Evolutionary conservation across 495 filamentous ascomycete species (phyloP).

Genomic region (Halenospora varia): DNA sequence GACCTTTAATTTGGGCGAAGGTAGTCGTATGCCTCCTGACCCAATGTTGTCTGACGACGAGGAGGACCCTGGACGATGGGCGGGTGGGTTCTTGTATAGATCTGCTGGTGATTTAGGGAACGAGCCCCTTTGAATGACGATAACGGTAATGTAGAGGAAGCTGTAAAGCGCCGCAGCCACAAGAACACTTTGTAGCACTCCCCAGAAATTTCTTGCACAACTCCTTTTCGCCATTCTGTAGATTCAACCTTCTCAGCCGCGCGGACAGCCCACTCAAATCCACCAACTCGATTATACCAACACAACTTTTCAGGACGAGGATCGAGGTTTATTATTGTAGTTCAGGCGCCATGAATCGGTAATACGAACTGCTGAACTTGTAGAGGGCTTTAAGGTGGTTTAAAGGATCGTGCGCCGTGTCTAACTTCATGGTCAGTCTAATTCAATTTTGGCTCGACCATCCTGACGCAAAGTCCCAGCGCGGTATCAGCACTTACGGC

Average conservation of each 20-base stretch:
- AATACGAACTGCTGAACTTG: not conserved
- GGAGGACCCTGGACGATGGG: slow-evolving; percentile 19
- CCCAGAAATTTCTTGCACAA: slow-evolving; percentile 24
- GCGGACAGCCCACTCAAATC: not conserved
- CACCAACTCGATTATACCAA: not conserved
- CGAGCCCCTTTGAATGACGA: slow-evolving; percentile 32
- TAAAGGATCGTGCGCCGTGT: slow-evolving; percentile 16
- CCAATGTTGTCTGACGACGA: slow-evolving; percentile 18
- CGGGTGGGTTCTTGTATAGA: slow-evolving; percentile 18
- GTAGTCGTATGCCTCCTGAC: not conserved
- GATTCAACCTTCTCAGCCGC: slow-evolving; percentile 3
- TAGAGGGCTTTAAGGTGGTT: not conserved
- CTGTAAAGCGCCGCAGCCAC: slow-evolving; percentile 31
- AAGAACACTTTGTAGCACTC: slow-evolving; percentile 34
- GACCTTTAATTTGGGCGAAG: slow-evolving; percentile 17
- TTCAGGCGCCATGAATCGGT: slow-evolving; percentile 14
- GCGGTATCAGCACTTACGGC: not conserved
- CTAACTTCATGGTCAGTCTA: slow-evolving; percentile 9
- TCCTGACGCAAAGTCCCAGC: slow-evolving; percentile 2
- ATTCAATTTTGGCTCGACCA: slow-evolving; percentile 5
- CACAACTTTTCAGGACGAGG: not conserved
- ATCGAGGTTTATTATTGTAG: slow-evolving; percentile 21
- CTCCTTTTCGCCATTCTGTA: slow-evolving; percentile 27
- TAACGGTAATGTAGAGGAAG: slow-evolving; percentile 27
- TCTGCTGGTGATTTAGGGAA: slow-evolving; percentile 20